Base-by-base conservation (phyloP, 495 filamentous ascomycete genomes). In the Rhypophila decipiens region DNA sequence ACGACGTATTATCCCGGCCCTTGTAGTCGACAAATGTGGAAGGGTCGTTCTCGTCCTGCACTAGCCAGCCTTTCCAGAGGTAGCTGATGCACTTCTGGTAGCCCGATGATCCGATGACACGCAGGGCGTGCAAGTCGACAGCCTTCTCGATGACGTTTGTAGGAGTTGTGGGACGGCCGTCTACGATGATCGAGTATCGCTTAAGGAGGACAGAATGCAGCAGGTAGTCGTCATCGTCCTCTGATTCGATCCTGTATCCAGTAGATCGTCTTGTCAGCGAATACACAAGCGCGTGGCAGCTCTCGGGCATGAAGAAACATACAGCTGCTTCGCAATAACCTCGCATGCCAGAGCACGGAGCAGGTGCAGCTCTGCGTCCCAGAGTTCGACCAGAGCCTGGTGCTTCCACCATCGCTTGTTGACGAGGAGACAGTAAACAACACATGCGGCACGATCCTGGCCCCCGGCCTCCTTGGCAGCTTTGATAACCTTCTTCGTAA, bases 31-130 rank as follows among this genome's bases (percentile, higher is more conserved):
- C 76, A 56, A 97, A 98, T 20, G 78, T 82, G 11, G 82, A 79
- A 4, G 90, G 88, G 55, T 97, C 89, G 34, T 86, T 78, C 46
- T 95, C 86, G 50, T 97, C 87, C 59, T 97, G 93, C 10, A 91
- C 79, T n/a, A 96, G 75, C 93, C 93, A 98, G 34, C 93, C 93
- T 47, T 77, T 79, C 93, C 93, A 98, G 40, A 98, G 83, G 56
- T 88, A 90, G 38, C 73, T 78, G 57, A 96, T 87, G 59, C 91
- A 96, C 56, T 73, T 93, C 57, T 98, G 93, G 58, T 96, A 98
- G n/a, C 91, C 90, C 1, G 87, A 87, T 12, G 84, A 88, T 13
- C 87, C 86, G 49, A 96, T 96, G 22, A 97, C 77, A 21, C 79
- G 74, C 17, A 96, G 69, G 5, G 91, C 88, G 61, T 97, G 91